Evolutionary conservation across 2,329 filamentous ascomycete genomes (phyloP).

Genomic region (Ophiocordyceps camponoti-rufipedis): DNA sequence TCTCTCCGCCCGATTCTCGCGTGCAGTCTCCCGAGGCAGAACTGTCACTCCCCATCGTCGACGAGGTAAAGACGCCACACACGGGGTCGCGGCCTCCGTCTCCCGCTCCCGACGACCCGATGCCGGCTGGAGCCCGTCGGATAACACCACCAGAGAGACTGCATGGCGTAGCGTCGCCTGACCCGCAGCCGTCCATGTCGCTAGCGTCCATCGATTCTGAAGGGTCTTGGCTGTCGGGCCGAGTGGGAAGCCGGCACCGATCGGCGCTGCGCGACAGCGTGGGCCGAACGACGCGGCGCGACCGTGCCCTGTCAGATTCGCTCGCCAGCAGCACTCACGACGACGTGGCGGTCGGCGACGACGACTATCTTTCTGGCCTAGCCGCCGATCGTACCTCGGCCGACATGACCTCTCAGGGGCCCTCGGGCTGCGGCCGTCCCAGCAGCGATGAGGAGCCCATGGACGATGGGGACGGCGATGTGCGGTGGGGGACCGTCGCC

Average conservation of each 20-base stretch:
- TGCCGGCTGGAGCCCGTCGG: slow-evolving; percentile 24
- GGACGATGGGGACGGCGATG: slow-evolving; percentile 24
- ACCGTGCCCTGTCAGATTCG: slow-evolving; percentile 18
- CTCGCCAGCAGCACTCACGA: slow-evolving; percentile 36
- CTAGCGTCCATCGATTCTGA: slow-evolving; percentile 91
- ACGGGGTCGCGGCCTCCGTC: slow-evolving; percentile 10
- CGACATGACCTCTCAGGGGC: slow-evolving; percentile 16
- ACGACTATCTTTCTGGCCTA: slow-evolving; percentile 51
- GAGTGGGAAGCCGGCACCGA: slow-evolving; percentile 29
- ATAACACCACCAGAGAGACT: slow-evolving; percentile 10
- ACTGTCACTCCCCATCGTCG: slow-evolving; percentile 15
- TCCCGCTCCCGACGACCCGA: slow-evolving; percentile 22
- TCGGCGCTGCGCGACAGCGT: slow-evolving; percentile 25
- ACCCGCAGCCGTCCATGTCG: slow-evolving; percentile 59
- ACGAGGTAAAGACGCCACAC: slow-evolving; percentile 10
- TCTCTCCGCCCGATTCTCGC: slow-evolving; percentile 72
- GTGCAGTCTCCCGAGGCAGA: slow-evolving; percentile 60
- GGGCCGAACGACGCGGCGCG: slow-evolving; percentile 12
- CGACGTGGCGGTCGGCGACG: slow-evolving; percentile 42
- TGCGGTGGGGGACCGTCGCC: slow-evolving; percentile 31
- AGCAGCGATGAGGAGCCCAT: slow-evolving; percentile 37
- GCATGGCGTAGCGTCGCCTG: slow-evolving; percentile 25
- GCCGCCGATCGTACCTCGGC: slow-evolving; percentile 10
- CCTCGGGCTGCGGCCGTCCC: slow-evolving; percentile 30
- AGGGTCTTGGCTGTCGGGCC: slow-evolving; percentile 85